Percentiles rank a stretch among this genome's conserved stretches.
phyloP scores from a whole-genome alignment of 306 rosid genomes.

The Prunus kanzakura region DNA sequence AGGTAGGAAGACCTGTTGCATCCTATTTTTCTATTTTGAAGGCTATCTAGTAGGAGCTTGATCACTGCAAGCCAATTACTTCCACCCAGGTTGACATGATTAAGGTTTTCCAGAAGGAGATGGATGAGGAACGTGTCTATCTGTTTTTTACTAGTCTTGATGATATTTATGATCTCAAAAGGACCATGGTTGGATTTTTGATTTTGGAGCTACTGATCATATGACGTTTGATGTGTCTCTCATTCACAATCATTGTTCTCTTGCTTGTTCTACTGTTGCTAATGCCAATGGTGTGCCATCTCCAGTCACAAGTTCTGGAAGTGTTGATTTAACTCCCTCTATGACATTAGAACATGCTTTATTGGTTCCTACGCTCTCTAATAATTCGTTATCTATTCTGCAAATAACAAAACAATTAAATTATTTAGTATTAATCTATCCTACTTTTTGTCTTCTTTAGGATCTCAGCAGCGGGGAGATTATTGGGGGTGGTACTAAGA shows the following conservation, averaged over 20 bases:
- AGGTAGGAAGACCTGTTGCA: not conserved
- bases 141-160: too few relatives aligned
- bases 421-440: too few relatives aligned
- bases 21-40: not conserved
- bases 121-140: too few relatives aligned
- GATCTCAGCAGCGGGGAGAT: too few relatives aligned
- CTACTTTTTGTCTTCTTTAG: too few relatives aligned
- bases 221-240: not conserved
- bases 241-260: not conserved
- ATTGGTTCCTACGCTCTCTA: too few relatives aligned
- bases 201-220: not conserved
- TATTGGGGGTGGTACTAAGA: too few relatives aligned
- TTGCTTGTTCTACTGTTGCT: not conserved
- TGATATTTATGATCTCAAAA: not conserved
- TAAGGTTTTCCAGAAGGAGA: not conserved
- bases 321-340: too few relatives aligned
- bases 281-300: not conserved
- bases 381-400: too few relatives aligned
- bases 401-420: too few relatives aligned
- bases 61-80: not conserved
- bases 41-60: not conserved
- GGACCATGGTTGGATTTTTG: not conserved
- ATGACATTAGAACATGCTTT: too few relatives aligned
- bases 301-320: too few relatives aligned
- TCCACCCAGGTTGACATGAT: not conserved